Conservation (phyloP, 2,329 filamentous ascomycete species). For the Scedosporium minutisporum region DNA sequence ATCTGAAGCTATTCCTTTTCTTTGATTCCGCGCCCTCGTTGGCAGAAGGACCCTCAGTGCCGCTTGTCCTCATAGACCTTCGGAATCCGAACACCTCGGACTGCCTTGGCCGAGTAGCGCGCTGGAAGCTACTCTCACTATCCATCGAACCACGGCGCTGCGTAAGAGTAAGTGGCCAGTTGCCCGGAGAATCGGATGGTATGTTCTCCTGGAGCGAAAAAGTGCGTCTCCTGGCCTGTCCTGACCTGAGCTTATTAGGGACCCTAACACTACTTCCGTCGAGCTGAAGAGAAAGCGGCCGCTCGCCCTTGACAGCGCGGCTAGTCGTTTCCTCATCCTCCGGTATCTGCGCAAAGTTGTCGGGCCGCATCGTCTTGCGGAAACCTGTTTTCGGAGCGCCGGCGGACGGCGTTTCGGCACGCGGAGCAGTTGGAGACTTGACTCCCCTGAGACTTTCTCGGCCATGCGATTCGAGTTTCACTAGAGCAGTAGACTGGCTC, state of each 20-base stretch:
- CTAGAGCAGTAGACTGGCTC: neutral
- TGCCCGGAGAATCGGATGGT: neutral
- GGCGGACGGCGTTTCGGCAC: neutral
- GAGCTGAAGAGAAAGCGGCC: neutral
- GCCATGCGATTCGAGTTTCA: neutral
- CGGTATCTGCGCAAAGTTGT: neutral
- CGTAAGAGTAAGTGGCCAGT: neutral
- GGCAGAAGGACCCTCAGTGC: conserved; percentile 12
- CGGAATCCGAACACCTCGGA: conserved; percentile 53
- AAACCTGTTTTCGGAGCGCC: conserved; percentile 10
- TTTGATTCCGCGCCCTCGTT: neutral
- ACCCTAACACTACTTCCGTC: neutral
- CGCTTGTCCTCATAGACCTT: conserved; percentile 57
- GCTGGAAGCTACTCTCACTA: conserved; percentile 67
- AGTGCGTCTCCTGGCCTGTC: neutral
- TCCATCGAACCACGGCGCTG: conserved; percentile 9
- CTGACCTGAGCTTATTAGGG: neutral
- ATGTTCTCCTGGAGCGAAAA: neutral
- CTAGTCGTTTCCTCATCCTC: neutral
- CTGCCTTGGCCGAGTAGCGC: conserved; percentile 36
- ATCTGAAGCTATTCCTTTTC: conserved; percentile 39
- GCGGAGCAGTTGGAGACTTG: neutral
- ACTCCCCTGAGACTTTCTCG: neutral
- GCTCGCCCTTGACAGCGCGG: neutral
- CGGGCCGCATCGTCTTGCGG: conserved; percentile 16